Base-by-base conservation (phyloP, 169 alveolate species). In the Plasmodium yoelii region DNA sequence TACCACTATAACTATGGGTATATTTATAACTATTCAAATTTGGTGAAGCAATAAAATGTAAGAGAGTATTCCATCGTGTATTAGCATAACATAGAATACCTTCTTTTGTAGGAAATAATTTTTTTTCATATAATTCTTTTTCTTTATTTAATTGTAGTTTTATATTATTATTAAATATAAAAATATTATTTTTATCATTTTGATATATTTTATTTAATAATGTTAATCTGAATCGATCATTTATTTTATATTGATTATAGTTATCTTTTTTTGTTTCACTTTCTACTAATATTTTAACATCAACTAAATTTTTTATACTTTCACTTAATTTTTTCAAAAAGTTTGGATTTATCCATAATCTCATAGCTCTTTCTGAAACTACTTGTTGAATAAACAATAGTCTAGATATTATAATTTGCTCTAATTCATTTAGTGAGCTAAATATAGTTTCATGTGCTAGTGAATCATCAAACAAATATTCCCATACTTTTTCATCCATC, bases 341-440 rank as follows among this genome's bases (percentile, higher is more conserved):
- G 64, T 77, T 90, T 0, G 96, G 93, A 28, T 88, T 80, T 72
- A 95, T 92, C 97, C 97, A 95, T 53, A 95, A 86, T 59, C 96
- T 88, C 92, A 95, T 90, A 24, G 97, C 96, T 13, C 96, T 68
- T 87, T 95, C 97, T 9, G 96, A 87, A 19, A 94, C 97, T n/a
- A 95, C 93, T 87, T 94, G 97, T 55, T 91, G 94, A 15, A 95
- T 92, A 70, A 80, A 94, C 69, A 94, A 87, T 39, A 95, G 90
- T 42, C 97, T 63, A 22, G 93, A 87, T 22, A 95, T 60, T 18
- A 94, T 93, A 57, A 91, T 89, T 75, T 90, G 93, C 49, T 95
- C 97, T 53, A 95, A 88, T 65, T 93, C 97, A 22, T 94, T 88
- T 34, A 95, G 89, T 13, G 95, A 84, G 15, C 92, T 72, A 70